Percentiles rank a stretch among this genome's conserved stretches.
Evolutionary conservation across 2,329 filamentous ascomycete genomes (phyloP).

Genomic region (Cercospora sp.): DNA sequence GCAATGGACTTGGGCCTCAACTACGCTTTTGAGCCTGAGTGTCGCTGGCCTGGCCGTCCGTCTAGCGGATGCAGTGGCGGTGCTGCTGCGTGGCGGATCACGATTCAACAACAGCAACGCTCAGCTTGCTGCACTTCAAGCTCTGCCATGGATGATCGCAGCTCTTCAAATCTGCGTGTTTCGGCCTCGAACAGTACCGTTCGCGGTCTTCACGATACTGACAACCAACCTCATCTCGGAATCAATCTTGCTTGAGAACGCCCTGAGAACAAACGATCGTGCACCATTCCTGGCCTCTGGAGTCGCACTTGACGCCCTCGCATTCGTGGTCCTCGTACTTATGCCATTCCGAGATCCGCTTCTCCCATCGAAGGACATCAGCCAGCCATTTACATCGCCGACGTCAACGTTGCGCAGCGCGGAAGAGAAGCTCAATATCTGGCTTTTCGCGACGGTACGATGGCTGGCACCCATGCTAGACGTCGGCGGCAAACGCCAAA

Average conservation of each 20-base stretch:
- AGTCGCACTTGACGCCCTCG: constrained; percentile 46
- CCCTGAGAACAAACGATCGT: constrained; percentile 16
- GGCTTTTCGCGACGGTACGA: constrained; percentile 81
- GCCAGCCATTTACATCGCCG: constrained; percentile 57
- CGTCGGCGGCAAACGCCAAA: constrained; percentile 62
- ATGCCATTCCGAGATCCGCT: constrained; percentile 70
- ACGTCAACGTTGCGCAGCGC: constrained; percentile 66
- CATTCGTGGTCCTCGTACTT: constrained; percentile 57
- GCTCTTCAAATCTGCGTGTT: constrained; percentile 29
- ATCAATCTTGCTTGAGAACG: constrained; percentile 29
- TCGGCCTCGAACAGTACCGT: constrained; percentile 35
- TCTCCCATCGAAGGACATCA: constrained; percentile 59
- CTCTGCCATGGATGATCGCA: constrained; percentile 31
- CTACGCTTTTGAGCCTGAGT: constrained; percentile 27
- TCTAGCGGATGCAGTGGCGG: constrained; percentile 15
- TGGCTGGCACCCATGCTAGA: constrained; percentile 78
- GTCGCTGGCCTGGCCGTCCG: constrained; percentile 27
- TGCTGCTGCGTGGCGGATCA: background rate
- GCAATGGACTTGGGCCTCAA: constrained; percentile 27
- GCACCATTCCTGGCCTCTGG: constrained; percentile 17
- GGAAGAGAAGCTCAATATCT: constrained; percentile 76
- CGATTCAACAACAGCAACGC: background rate
- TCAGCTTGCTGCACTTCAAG: constrained; percentile 18
- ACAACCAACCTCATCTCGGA: constrained; percentile 29
- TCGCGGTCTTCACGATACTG: constrained; percentile 30